Percentiles rank a stretch among this genome's conserved stretches.
These are phyloP conservation scores for Leishmania guyanensis DNA, from an alignment of 208 protist genomes.

Conservation along the genomic window DNA sequence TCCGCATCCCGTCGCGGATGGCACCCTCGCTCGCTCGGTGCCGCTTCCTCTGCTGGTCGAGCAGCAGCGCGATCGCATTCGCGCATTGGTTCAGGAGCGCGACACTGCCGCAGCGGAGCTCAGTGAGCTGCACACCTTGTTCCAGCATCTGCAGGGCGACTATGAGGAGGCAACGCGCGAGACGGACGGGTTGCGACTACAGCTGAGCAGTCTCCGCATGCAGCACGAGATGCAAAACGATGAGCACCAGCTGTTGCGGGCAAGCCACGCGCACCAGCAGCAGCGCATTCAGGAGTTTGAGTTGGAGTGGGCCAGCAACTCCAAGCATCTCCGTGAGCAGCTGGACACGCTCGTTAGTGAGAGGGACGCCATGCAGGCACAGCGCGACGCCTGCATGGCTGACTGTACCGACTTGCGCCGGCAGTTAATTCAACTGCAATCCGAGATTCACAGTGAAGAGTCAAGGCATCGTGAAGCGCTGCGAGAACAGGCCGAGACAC, in stretches of 20 bases:
- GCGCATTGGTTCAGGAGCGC: conserved; percentile 43
- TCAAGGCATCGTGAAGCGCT: conserved; percentile 19
- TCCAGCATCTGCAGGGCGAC: conserved; percentile 40
- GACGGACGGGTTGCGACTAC: conserved; percentile 14
- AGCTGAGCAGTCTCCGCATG: conserved; percentile 23
- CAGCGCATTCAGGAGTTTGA: conserved; percentile 39
- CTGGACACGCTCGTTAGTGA: conserved; percentile 38
- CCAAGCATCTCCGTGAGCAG: conserved; percentile 41
- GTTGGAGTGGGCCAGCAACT: conserved; percentile 38
- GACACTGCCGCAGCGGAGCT: conserved; percentile 32
- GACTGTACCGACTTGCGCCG: conserved; percentile 40
- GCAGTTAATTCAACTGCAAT: conserved; percentile 34
- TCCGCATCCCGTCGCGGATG: not conserved
- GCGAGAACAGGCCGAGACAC: conserved; percentile 14
- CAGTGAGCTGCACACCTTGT: conserved; percentile 39
- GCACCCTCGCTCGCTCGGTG: not conserved
- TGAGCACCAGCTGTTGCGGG: conserved; percentile 31
- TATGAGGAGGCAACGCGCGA: conserved; percentile 41
- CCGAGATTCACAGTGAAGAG: conserved; percentile 15
- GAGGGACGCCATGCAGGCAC: conserved; percentile 35
- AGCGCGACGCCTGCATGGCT: conserved; percentile 42
- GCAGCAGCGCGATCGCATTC: conserved; percentile 35
- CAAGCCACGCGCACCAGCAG: conserved; percentile 21
- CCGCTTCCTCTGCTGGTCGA: conserved; percentile 31
- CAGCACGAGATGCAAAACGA: conserved; percentile 32